Conservation (phyloP, 495 filamentous ascomycete species). For the Barbatosphaeria neglecta region DNA sequence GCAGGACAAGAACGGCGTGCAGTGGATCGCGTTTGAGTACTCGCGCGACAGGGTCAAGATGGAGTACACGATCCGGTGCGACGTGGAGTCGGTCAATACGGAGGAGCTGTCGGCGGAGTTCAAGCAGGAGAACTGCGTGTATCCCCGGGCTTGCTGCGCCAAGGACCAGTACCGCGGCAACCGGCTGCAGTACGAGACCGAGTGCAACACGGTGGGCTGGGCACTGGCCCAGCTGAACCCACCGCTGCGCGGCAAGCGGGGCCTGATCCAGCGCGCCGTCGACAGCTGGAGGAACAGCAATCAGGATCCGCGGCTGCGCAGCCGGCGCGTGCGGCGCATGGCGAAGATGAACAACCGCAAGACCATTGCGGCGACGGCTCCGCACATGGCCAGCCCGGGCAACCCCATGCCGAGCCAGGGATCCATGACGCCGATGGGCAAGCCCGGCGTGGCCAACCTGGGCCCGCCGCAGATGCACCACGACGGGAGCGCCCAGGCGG, state of each 20-base stretch:
- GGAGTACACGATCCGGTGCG: slow-evolving; percentile 97
- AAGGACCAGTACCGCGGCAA: slow-evolving; percentile 97
- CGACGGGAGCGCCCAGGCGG: slow-evolving; percentile 49
- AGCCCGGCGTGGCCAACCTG: slow-evolving; percentile 51
- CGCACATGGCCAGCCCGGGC: slow-evolving; percentile 38
- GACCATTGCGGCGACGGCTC: slow-evolving; percentile 36
- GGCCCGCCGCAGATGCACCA: slow-evolving; percentile 40
- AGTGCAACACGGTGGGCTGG: slow-evolving; percentile 98
- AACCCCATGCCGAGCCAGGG: slow-evolving; percentile 40
- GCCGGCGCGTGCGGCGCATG: slow-evolving; percentile 83
- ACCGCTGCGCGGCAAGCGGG: slow-evolving; percentile 79
- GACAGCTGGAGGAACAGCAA: slow-evolving; percentile 99
- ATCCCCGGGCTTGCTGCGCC: slow-evolving; percentile 84
- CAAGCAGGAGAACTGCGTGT: slow-evolving; percentile 96
- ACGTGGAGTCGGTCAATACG: slow-evolving; percentile 91
- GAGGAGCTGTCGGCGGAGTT: slow-evolving; percentile 77
- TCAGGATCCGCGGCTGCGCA: slow-evolving; percentile 82
- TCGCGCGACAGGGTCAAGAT: slow-evolving; percentile 96
- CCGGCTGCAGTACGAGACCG: slow-evolving; percentile 88
- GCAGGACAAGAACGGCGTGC: slow-evolving; percentile 92
- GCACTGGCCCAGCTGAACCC: slow-evolving; percentile 88
- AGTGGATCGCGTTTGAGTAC: slow-evolving; percentile 99
- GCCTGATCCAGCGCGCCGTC: slow-evolving; percentile 90
- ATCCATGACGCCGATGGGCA: slow-evolving; percentile 41
- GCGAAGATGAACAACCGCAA: slow-evolving; percentile 87